phyloP scores from a whole-genome alignment of 495 filamentous ascomycete species.

The Talaromyces trachyspermus region DNA sequence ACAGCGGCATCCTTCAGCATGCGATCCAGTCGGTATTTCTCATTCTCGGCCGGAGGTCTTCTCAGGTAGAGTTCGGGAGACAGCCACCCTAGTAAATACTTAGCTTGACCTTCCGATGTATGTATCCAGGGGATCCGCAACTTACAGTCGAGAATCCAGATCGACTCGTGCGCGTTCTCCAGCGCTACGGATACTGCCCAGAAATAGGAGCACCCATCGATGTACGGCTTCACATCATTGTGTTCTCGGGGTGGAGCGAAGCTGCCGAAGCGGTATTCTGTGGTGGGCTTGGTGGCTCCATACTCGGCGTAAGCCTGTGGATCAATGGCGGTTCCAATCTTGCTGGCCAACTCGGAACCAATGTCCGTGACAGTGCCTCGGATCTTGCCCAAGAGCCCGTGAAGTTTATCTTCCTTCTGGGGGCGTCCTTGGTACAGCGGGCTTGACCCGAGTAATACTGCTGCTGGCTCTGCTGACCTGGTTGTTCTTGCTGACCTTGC shows the following conservation, averaged over 20 bases:
- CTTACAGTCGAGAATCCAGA: conserved; percentile 87
- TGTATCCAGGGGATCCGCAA: conserved; percentile 8
- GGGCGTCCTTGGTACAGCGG: too few species aligned
- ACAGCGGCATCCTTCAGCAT: conserved; percentile 84
- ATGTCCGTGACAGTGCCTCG: conserved; percentile 45
- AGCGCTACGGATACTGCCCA: conserved; percentile 80
- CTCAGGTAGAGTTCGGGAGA: conserved; percentile 86
- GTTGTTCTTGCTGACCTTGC: too few species aligned
- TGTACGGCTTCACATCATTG: conserved; percentile 81
- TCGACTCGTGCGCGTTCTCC: conserved; percentile 73
- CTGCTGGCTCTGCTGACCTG: too few species aligned
- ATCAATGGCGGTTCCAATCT: conserved; percentile 42
- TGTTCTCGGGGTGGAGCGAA: conserved; percentile 66
- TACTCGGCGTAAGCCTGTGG: conserved; percentile 44
- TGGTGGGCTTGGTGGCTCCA: conserved; percentile 31
- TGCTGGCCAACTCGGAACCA: conserved; percentile 42
- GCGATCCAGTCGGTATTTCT: conserved; percentile 79
- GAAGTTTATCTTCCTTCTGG: conserved; percentile 11
- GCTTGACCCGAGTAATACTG: too few species aligned
- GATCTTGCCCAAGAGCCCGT: conserved; percentile 47
- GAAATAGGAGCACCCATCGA: conserved; percentile 89
- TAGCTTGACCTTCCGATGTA: too few species aligned
- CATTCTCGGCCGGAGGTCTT: conserved; percentile 72
- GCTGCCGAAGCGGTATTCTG: conserved; percentile 67
- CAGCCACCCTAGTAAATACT: conserved; percentile 88